A percentile compares a stretch with the other conserved stretches of the same genome.
Evolutionary conservation across 805 yeast genomes (phyloP).

Genomic region (Starmerella asiatica): DNA sequence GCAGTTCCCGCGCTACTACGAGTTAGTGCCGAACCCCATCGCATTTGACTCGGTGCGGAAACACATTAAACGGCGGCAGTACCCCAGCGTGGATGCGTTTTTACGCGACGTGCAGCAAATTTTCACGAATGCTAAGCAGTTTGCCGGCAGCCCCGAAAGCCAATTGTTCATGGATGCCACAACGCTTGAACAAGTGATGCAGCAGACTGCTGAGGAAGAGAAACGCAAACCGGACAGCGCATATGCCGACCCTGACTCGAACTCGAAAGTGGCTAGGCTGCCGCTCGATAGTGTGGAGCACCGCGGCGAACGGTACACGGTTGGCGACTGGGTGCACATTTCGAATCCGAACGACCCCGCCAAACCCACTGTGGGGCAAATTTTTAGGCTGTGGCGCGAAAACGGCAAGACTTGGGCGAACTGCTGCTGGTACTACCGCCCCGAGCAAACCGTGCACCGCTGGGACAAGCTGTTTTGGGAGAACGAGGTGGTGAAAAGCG

Average conservation of each 20-base stretch:
- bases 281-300: conserved; percentile 70
- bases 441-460: conserved; percentile 94
- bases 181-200: conserved; percentile 48
- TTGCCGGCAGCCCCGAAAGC: conserved; percentile 41
- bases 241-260: conserved; percentile 34
- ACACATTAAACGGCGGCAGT: conserved; percentile 74
- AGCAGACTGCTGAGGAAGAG: conserved; percentile 47
- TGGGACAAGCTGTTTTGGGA: conserved; percentile 78
- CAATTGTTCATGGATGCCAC: conserved; percentile 48
- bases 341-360: conserved; percentile 76
- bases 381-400: conserved; percentile 76
- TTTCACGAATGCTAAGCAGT: conserved; percentile 59
- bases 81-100: conserved; percentile 60
- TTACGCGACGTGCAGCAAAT: conserved; percentile 62
- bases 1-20: conserved; percentile 38
- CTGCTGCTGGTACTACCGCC: conserved; percentile 95
- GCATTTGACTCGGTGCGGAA: conserved; percentile 44
- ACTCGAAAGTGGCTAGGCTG: conserved; percentile 56
- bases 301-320: conserved; percentile 57
- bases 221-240: conserved; percentile 71
- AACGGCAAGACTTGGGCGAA: conserved; percentile 81
- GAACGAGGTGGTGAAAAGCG: conserved; percentile 92
- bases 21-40: conserved; percentile 32
- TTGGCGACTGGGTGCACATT: conserved; percentile 92
- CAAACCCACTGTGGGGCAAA: conserved; percentile 86